A percentile compares a stretch with the other conserved stretches of the same genome.
Evolutionary conservation across 352 stramenopile species (phyloP).

Genomic region (Globisporangium sylvaticum): DNA sequence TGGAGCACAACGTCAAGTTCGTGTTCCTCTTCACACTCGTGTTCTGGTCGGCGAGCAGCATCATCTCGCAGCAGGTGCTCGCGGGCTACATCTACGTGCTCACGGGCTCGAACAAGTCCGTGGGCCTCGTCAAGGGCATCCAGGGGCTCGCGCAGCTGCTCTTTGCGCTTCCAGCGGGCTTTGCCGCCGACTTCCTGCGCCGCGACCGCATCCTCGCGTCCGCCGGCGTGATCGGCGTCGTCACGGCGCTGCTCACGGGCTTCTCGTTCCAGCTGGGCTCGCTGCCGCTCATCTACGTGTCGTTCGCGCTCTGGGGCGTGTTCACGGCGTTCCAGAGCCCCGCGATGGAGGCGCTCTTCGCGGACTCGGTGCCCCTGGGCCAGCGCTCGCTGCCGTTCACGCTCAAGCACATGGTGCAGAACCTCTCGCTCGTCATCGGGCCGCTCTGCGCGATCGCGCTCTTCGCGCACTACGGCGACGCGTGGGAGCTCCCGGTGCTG

Average conservation of each 20-base stretch:
- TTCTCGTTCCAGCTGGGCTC: conserved; percentile 40
- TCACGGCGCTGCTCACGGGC: conserved; percentile 34
- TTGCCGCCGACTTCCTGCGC: conserved; percentile 43
- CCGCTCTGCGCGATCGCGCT: conserved; percentile 61
- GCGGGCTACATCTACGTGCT: conserved; percentile 58
- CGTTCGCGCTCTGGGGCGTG: conserved; percentile 76
- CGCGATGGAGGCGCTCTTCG: conserved; percentile 77
- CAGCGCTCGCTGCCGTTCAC: conserved; percentile 76
- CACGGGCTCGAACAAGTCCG: conserved; percentile 42
- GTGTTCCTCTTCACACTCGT: conserved; percentile 66
- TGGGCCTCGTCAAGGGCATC: conserved; percentile 39
- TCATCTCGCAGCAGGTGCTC: conserved; percentile 55
- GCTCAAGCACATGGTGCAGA: conserved; percentile 61
- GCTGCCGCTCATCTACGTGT: conserved; percentile 49
- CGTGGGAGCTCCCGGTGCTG: conserved; percentile 67
- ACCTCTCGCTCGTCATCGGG: conserved; percentile 43
- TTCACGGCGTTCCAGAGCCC: conserved; percentile 76
- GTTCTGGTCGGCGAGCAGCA: conserved; percentile 58
- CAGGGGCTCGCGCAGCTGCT: conserved; percentile 55
- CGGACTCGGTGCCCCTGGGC: conserved; percentile 70
- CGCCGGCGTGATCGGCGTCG: conserved; percentile 34
- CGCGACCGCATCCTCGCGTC: conserved; percentile 48
- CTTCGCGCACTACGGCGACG: conserved; percentile 66
- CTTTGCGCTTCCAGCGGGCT: conserved; percentile 49
- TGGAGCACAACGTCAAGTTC: conserved; percentile 74